Percentiles rank a stretch among this genome's conserved stretches.
phyloP scores from a whole-genome alignment of 768 basidiomycete genomes.

The Tubosaeta brunneosetosa region DNA sequence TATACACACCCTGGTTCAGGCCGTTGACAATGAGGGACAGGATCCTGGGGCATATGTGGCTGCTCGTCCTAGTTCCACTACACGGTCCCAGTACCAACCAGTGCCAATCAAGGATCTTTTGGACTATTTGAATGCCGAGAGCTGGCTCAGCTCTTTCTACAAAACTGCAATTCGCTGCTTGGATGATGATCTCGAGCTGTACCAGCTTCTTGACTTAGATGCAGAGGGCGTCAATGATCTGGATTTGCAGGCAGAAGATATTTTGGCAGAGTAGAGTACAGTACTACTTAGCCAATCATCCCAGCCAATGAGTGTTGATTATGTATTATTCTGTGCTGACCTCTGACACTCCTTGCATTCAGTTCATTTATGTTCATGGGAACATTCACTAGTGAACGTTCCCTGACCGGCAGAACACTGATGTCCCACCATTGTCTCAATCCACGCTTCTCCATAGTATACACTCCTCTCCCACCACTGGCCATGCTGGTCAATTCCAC shows the following conservation, averaged over 20 bases:
- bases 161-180: background rate
- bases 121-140: background rate
- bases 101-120: background rate
- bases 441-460: too few species aligned
- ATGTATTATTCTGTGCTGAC: background rate
- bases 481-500: too few species aligned
- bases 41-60: background rate
- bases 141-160: background rate
- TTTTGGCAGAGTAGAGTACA: background rate
- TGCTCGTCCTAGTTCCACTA: background rate
- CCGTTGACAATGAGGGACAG: too few species aligned
- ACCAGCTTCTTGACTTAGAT: background rate
- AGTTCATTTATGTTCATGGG: constrained; percentile 2
- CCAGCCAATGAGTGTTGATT: constrained; percentile 1
- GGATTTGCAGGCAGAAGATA: background rate
- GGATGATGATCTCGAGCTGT: background rate
- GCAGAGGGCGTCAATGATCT: constrained; percentile 1
- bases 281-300: background rate
- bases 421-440: too few species aligned
- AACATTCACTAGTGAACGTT: background rate
- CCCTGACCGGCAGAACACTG: constrained; percentile 5
- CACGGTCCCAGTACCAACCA: too few species aligned
- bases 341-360: constrained; percentile 1
- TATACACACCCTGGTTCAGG: background rate
- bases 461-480: too few species aligned